Conservation (phyloP, 2,329 filamentous ascomycete species). For the Sporothrix phasma region DNA sequence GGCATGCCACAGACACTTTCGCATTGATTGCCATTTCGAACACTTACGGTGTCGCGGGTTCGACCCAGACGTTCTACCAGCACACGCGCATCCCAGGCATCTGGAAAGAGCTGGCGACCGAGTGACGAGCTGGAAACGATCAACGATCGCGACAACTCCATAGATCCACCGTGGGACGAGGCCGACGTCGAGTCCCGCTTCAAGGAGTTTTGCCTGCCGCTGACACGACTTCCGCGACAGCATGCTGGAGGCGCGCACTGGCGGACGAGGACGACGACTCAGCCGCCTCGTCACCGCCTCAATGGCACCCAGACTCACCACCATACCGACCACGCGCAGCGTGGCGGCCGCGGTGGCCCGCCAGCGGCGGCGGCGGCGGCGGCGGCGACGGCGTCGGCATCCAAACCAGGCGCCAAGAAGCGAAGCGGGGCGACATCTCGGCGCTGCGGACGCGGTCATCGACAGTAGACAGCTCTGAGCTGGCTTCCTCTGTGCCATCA, state of each 20-base stretch:
- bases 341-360: not conserved
- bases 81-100: constrained; percentile 88
- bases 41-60: constrained; percentile 72
- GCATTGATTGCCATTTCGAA: constrained; percentile 77
- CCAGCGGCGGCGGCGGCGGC: not conserved
- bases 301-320: constrained; percentile 19
- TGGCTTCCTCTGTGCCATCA: constrained; percentile 14
- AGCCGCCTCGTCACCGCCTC: constrained; percentile 17
- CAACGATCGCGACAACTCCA: constrained; percentile 45
- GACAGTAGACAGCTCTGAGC: constrained; percentile 18
- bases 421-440: constrained; percentile 18
- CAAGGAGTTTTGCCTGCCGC: constrained; percentile 21
- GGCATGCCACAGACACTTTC: constrained; percentile 91
- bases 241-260: constrained; percentile 18
- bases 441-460: constrained; percentile 17
- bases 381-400: not conserved
- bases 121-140: constrained; percentile 81
- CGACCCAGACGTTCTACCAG: constrained; percentile 53
- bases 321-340: not conserved
- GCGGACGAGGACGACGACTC: constrained; percentile 12
- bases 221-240: constrained; percentile 18
- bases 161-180: constrained; percentile 18
- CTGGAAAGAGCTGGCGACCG: constrained; percentile 73
- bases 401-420: constrained; percentile 10
- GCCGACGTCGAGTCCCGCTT: constrained; percentile 15